Conservation (phyloP, 345 rosid genomes). For the Leavenworthia alabamica region DNA sequence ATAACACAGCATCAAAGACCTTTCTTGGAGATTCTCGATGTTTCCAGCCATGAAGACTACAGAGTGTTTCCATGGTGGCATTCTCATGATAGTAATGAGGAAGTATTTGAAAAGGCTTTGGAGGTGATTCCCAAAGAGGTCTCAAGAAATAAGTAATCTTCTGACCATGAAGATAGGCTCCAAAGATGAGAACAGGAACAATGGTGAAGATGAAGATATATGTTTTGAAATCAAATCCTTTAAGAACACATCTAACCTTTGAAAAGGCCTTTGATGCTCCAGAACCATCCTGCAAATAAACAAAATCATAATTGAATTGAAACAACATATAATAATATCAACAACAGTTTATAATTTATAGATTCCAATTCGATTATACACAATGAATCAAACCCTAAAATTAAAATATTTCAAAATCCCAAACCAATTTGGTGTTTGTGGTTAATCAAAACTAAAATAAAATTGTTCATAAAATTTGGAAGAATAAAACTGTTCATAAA, state of each 20-base stretch:
- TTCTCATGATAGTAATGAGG: conserved; percentile 81
- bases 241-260: conserved; percentile 28
- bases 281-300: conserved; percentile 31
- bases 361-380: too few relatives aligned
- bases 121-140: conserved; percentile 31
- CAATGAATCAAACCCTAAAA: background rate
- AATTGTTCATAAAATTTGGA: background rate
- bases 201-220: conserved; percentile 24
- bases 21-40: conserved; percentile 77
- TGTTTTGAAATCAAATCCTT: conserved; percentile 29
- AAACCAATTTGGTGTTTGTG: too few relatives aligned
- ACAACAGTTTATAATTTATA: too few relatives aligned
- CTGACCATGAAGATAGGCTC: conserved; percentile 28
- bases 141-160: conserved; percentile 30
- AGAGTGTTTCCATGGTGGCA: conserved; percentile 60
- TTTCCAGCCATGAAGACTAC: conserved; percentile 84
- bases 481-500: background rate
- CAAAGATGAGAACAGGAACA: conserved; percentile 8
- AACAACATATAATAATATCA: too few relatives aligned
- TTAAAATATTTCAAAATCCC: background rate
- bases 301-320: too few relatives aligned
- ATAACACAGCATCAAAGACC: conserved; percentile 79
- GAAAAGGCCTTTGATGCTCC: conserved; percentile 25
- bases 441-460: too few relatives aligned
- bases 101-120: conserved; percentile 29